phyloP scores from a whole-genome alignment of 768 basidiomycete species.

The Fistulinella prunicolor region DNA sequence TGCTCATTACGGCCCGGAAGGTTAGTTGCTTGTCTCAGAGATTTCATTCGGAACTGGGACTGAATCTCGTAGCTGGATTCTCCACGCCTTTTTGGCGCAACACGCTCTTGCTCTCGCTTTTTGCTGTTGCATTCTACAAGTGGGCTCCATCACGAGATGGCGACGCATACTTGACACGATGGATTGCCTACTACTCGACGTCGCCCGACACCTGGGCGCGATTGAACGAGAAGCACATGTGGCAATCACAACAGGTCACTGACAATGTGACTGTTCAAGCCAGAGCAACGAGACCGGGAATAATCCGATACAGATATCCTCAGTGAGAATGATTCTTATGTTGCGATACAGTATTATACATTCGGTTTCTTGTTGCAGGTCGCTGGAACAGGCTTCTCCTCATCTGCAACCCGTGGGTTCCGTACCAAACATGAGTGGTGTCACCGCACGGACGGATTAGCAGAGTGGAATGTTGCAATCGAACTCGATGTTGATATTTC shows the following conservation, averaged over 20 bases:
- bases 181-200: slow-evolving; percentile 57
- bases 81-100: slow-evolving; percentile 66
- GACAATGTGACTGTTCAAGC: slow-evolving; percentile 41
- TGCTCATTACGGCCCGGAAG: slow-evolving; percentile 56
- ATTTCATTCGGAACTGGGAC: neutral
- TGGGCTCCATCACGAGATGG: slow-evolving; percentile 61
- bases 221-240: slow-evolving; percentile 55
- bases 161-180: slow-evolving; percentile 62
- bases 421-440: slow-evolving; percentile 33
- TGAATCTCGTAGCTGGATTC: slow-evolving; percentile 44
- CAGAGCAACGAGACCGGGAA: slow-evolving; percentile 41
- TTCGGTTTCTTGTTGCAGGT: slow-evolving; percentile 37
- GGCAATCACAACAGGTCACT: slow-evolving; percentile 39
- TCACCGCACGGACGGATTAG: slow-evolving; percentile 34
- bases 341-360: slow-evolving; percentile 1
- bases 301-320: slow-evolving; percentile 68
- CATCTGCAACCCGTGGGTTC: slow-evolving; percentile 59
- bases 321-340: slow-evolving; percentile 51
- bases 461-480: too few relatives aligned
- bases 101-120: slow-evolving; percentile 48
- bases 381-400: slow-evolving; percentile 57
- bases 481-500: too few relatives aligned
- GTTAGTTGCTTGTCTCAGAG: slow-evolving; percentile 35
- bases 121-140: slow-evolving; percentile 59
- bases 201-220: slow-evolving; percentile 53